Percentiles rank a stretch among this genome's conserved stretches.
phyloP scores from a whole-genome alignment of 352 stramenopile genomes.

The Pythium plurisporium region DNA sequence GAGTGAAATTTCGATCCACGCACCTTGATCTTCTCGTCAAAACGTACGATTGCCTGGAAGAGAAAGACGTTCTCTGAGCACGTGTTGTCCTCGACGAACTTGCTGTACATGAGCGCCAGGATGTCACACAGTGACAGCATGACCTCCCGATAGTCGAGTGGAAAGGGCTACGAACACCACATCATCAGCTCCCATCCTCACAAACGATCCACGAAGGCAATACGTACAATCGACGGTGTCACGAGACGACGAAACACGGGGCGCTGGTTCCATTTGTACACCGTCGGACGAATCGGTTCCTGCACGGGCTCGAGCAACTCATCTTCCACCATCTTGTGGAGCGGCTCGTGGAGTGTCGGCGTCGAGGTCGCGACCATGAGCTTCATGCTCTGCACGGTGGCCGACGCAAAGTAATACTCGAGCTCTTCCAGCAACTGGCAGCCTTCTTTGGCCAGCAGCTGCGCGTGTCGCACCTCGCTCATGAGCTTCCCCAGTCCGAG shows the following conservation, averaged over 20 bases:
- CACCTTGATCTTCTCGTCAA: constrained; percentile 83
- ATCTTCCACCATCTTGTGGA: constrained; percentile 32
- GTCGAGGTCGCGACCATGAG: constrained; percentile 77
- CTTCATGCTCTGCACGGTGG: constrained; percentile 83
- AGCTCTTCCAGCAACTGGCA: constrained; percentile 83
- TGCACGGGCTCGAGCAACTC: constrained; percentile 30
- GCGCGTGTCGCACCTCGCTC: constrained; percentile 41
- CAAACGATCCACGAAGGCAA: not conserved
- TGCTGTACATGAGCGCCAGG: constrained; percentile 78
- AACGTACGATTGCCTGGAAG: constrained; percentile 74
- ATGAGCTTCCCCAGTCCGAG: constrained; percentile 64
- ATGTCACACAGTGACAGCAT: constrained; percentile 81
- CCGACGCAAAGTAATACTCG: constrained; percentile 79
- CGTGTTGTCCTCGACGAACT: constrained; percentile 71
- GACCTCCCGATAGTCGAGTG: constrained; percentile 76
- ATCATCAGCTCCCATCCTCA: not conserved
- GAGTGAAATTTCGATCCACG: not conserved
- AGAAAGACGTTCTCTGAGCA: constrained; percentile 67
- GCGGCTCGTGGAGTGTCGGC: constrained; percentile 49
- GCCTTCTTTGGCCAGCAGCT: constrained; percentile 63
- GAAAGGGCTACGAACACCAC: constrained; percentile 51
- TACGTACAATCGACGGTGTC: constrained; percentile 63
- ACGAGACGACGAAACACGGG: constrained; percentile 68
- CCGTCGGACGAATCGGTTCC: constrained; percentile 56
- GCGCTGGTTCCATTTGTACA: constrained; percentile 85